Evolutionary conservation across 2,329 filamentous ascomycete genomes (phyloP).

Genomic region (Colletotrichum lupini): DNA sequence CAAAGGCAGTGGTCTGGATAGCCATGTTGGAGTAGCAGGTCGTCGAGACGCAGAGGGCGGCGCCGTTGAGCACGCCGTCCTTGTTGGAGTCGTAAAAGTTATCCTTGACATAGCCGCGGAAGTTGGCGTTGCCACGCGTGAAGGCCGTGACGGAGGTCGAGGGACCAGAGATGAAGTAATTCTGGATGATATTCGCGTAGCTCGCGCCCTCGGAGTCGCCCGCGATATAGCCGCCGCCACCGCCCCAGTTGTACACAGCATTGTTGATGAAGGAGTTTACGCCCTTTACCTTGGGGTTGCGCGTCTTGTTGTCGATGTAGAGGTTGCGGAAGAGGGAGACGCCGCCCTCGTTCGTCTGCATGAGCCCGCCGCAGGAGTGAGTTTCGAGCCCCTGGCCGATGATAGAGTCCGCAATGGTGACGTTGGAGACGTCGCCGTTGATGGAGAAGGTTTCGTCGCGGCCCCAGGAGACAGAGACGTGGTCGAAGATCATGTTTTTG

Average conservation of each 20-base stretch:
- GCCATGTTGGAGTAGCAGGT: conserved; percentile 60
- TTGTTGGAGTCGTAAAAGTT: conserved; percentile 64
- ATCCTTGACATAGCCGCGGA: conserved; percentile 62
- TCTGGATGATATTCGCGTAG: conserved; percentile 64
- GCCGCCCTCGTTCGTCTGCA: conserved; percentile 58
- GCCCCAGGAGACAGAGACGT: conserved; percentile 65
- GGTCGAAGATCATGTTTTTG: conserved; percentile 66
- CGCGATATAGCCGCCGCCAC: conserved; percentile 65
- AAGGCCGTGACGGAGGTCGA: conserved; percentile 61
- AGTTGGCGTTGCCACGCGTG: conserved; percentile 64
- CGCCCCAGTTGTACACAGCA: conserved; percentile 67
- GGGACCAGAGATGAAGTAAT: conserved; percentile 67
- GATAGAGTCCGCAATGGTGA: conserved; percentile 64
- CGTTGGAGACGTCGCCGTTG: conserved; percentile 57
- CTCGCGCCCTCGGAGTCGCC: conserved; percentile 59
- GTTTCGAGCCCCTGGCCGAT: conserved; percentile 65
- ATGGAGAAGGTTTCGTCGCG: conserved; percentile 67
- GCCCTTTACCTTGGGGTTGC: conserved; percentile 67
- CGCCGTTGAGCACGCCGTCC: conserved; percentile 61
- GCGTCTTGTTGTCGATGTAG: conserved; percentile 68
- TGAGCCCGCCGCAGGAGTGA: conserved; percentile 63
- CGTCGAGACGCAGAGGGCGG: conserved; percentile 52
- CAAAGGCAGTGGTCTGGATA: conserved; percentile 51
- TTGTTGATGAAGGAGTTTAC: conserved; percentile 65
- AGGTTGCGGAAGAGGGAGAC: conserved; percentile 60